These are phyloP conservation scores for Brasenia schreberi DNA, from an alignment of 164 flowering plant genomes.

Conservation along the genomic window DNA sequence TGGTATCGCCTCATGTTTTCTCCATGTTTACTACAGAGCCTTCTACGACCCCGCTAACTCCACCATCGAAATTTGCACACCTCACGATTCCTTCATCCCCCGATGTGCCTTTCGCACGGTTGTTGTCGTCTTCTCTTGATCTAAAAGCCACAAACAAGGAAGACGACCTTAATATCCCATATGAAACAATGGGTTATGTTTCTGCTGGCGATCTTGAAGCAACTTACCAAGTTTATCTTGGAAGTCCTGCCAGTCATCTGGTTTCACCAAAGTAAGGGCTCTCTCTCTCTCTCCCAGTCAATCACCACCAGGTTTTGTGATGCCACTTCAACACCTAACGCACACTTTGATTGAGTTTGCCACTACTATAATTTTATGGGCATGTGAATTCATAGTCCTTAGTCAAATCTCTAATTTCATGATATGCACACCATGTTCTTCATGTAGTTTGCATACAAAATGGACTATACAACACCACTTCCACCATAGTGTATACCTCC, in stretches of 20 bases:
- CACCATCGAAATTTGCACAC: conserved; percentile 89
- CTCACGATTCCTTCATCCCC: conserved; percentile 99
- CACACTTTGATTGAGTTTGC: no score
- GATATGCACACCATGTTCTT: no score
- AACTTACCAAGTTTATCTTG: conserved; percentile 75
- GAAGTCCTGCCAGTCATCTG: conserved; percentile 76
- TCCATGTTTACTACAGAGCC: conserved; percentile 96
- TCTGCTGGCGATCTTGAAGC: conserved; percentile 63
- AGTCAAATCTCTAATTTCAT: no score
- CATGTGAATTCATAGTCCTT: no score
- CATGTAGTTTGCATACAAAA: no score
- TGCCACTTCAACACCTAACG: no score
- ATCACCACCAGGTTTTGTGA: no score
- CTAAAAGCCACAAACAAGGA: conserved; percentile 38
- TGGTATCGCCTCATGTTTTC: conserved; percentile 95
- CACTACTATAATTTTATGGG: no score
- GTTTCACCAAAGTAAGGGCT: conserved; percentile 63
- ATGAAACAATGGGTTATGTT: conserved; percentile 21
- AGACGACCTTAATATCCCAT: conserved; percentile 2
- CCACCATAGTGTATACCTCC: no score
- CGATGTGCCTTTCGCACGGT: conserved; percentile 90
- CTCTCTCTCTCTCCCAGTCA: no score
- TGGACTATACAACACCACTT: no score
- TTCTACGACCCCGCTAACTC: conserved; percentile 93
- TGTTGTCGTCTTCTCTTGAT: conserved; percentile 60